Evolutionary conservation across 345 rosid species (phyloP), one percentile per base, ranked within the genome.

Genomic region (Geranium brycei): DNA sequence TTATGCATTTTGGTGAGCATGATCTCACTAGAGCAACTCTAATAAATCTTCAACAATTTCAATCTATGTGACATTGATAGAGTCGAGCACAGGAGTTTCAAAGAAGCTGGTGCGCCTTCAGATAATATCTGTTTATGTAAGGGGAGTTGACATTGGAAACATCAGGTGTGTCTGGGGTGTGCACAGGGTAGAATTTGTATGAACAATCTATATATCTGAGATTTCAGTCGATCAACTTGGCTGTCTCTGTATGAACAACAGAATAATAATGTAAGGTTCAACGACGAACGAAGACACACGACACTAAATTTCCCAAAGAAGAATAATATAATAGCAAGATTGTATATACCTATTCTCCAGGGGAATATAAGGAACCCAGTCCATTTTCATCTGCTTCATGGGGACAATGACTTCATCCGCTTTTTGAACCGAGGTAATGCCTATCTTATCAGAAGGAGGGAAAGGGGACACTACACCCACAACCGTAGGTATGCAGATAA

Each of bases 311-410:
- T 47, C 41, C 41, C 10, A 53, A 63, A 31, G 28, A 47, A 19
- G 13, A 35, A 7, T 14, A 14, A 16, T 31, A 19, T 14, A 38
- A 66, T 17, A 19, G 67, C 3, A 17, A 62, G 62, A 30, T 41
- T 64, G 41, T n/a, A 40, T n/a, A 40, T 78, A 88, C 99, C 99
- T 87, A 23, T 90, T 78, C 65, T 87, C 91, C 66, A 85, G 41
- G 31, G 99, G 96, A 70, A 95, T 78, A 72, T 95, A 95, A 5
- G 99, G 99, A 70, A 85, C 80, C 99, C 99, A 91, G 65, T 82
- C 96, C 99, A 95, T 95, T 80, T 95, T 88, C 99, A 95, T 95
- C 68, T 86, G 79, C 67, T 83, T 95, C 99, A 95, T 91, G n/a
- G 97, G 97, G 79, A 95, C 67, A 75, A 91, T 91, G 76, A 91